Percentiles rank a stretch among this genome's conserved stretches.
These are phyloP conservation scores for Oidium heveae DNA, from an alignment of 2,329 filamentous ascomycete species.

Conservation along the genomic window DNA sequence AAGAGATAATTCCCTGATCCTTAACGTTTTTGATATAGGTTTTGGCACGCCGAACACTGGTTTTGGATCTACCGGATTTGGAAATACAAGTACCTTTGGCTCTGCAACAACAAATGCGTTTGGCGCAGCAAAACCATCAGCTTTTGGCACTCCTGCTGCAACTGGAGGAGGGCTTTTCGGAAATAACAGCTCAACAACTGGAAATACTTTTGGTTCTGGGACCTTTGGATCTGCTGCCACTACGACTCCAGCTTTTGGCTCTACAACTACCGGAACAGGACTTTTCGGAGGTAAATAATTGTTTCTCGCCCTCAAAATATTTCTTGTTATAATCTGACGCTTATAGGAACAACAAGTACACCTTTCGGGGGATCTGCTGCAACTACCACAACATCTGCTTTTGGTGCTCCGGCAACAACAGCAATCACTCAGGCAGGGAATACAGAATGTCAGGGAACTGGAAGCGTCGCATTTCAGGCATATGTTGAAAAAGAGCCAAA, in stretches of 20 bases:
- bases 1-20: slow-evolving; percentile 8
- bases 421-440: slow-evolving; percentile 21
- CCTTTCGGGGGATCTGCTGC: slow-evolving; percentile 17
- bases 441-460: slow-evolving; percentile 43
- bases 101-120: slow-evolving; percentile 14
- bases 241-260: slow-evolving; percentile 10
- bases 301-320: slow-evolving; percentile 5
- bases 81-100: slow-evolving; percentile 20
- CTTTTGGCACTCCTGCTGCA: slow-evolving; percentile 21
- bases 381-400: slow-evolving; percentile 15
- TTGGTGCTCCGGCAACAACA: slow-evolving; percentile 18
- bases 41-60: slow-evolving; percentile 19
- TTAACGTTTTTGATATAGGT: slow-evolving; percentile 15
- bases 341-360: slow-evolving; percentile 7
- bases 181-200: slow-evolving; percentile 10
- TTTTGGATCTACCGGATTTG: slow-evolving; percentile 18
- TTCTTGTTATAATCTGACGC: slow-evolving; percentile 9
- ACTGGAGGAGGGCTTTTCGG: slow-evolving; percentile 28
- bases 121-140: slow-evolving; percentile 15
- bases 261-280: slow-evolving; percentile 7
- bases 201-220: slow-evolving; percentile 14
- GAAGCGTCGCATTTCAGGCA: slow-evolving; percentile 39
- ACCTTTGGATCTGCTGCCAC: slow-evolving; percentile 19
- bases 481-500: slow-evolving; percentile 49
- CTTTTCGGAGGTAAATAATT: slow-evolving; percentile 9